Base-by-base conservation (phyloP, 2,329 filamentous ascomycete genomes). In the Colletotrichum tanaceti region DNA sequence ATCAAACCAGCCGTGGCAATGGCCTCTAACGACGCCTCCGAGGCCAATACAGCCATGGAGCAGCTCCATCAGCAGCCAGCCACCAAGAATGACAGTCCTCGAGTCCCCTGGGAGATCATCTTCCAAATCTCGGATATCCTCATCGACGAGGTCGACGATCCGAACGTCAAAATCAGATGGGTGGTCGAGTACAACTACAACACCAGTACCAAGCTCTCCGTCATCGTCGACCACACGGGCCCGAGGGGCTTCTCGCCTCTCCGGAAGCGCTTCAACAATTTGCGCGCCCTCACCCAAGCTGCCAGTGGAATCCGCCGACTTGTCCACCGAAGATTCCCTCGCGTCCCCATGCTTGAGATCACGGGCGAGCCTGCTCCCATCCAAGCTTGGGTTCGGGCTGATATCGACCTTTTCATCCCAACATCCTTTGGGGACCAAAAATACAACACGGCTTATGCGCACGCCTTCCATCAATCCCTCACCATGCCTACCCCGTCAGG, bases 101-200 rank as follows among this genome's bases (percentile, higher is more conserved):
- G 3, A 9, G 18, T 65, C 22, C 47, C 55, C 1, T 60, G 54
- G 13, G 55, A 65, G 16, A 16, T 65, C 11, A 22, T 32, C 24
- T 55, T 65, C 1, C 16, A 28, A n/a, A 20, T 60, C 22, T 4
- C 60, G 0, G 55, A 65, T 1, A 3, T 16, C 1, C 49, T 65
- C 47, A 60, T 60, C 13, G 28, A 18, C 13, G 5, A 46, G 22
- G 47, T 47, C 13, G 35, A 53, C 13, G 6, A 39, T 18, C 4
- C 49, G 10, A 9, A 20, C 10, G 13, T 16, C 24, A 32, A 11
- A 16, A 24, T 32, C 49, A 52, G 28, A 7, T 50, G 43, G 5
- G 47, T 38, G 55, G 35, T 54, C 5, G n/a, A 24, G 10, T 64
- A 58, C 62, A 10, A 59, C 7, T 16, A n/a, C 32, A 11, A 35